These are phyloP conservation scores for Nicotiana sylvestris DNA, from an alignment of 257 asterid species.

Conservation along the genomic window DNA sequence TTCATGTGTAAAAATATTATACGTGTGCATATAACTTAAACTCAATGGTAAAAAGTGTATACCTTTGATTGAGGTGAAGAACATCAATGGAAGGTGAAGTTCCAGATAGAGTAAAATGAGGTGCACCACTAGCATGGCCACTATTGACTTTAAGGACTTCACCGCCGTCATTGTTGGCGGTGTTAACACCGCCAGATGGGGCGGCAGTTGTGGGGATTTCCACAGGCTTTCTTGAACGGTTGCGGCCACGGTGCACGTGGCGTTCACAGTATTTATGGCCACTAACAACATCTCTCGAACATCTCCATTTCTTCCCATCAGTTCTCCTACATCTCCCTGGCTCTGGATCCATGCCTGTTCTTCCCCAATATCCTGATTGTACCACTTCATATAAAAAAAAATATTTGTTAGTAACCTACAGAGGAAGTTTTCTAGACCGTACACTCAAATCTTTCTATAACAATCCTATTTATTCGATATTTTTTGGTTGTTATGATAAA, in stretches of 20 bases:
- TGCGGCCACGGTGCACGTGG: slow-evolving; percentile 88
- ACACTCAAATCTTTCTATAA: too few species aligned
- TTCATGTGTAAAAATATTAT: neutral
- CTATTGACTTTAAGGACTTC: neutral
- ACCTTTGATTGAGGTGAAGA: slow-evolving; percentile 64
- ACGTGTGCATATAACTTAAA: neutral
- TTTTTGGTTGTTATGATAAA: too few species aligned
- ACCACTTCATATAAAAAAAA: slow-evolving; percentile 24
- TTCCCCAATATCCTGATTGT: slow-evolving; percentile 88
- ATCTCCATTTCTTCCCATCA: slow-evolving; percentile 97
- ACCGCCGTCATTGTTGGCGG: neutral
- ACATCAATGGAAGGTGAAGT: slow-evolving; percentile 57
- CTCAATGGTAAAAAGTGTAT: neutral
- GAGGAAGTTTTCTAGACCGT: too few species aligned
- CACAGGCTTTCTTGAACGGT: slow-evolving; percentile 99
- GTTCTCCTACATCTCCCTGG: slow-evolving; percentile 95
- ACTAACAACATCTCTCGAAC: slow-evolving; percentile 83
- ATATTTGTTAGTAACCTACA: too few species aligned
- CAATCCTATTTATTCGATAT: too few species aligned
- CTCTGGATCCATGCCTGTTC: slow-evolving; percentile 86
- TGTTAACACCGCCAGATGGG: neutral
- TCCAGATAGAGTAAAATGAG: slow-evolving; percentile 43
- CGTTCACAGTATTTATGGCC: slow-evolving; percentile 94
- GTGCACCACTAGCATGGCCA: slow-evolving; percentile 13
- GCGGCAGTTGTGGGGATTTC: slow-evolving; percentile 55